A percentile compares a stretch with the other conserved stretches of the same genome.
phyloP scores from a whole-genome alignment of 306 rosid genomes.

The Ormosia emarginata region DNA sequence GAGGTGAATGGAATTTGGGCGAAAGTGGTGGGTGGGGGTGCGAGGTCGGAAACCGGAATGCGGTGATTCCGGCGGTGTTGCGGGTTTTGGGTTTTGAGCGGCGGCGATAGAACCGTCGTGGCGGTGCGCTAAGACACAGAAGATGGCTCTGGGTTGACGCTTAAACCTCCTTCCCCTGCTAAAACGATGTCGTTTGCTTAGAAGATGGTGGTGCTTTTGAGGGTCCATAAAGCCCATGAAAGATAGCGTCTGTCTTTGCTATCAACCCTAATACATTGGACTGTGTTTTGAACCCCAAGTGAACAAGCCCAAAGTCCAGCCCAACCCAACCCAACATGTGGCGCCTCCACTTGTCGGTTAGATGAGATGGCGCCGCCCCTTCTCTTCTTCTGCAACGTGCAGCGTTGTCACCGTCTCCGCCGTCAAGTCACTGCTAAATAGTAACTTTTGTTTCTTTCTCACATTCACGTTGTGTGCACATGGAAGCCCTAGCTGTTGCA shows the following conservation, averaged over 20 bases:
- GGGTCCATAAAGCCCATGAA: not conserved
- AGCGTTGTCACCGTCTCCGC: no score
- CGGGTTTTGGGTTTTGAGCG: not conserved
- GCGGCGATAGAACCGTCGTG: conserved; percentile 9
- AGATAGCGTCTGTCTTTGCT: not conserved
- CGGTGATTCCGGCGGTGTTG: conserved; percentile 1
- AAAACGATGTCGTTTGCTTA: not conserved
- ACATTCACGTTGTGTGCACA: no score
- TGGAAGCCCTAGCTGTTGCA: not conserved
- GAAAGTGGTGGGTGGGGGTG: not conserved
- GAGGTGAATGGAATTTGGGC: not conserved
- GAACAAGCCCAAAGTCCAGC: not conserved
- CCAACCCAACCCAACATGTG: not conserved
- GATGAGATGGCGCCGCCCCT: no score
- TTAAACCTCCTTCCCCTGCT: not conserved
- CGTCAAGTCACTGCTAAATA: no score
- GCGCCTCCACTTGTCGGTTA: no score
- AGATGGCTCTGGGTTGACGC: not conserved
- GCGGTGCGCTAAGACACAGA: not conserved
- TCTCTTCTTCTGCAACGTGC: no score
- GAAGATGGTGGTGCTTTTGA: not conserved
- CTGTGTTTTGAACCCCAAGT: not conserved
- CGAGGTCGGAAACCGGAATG: not conserved
- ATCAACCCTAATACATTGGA: not conserved
- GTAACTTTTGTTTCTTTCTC: not conserved